These are phyloP conservation scores for Debaryomyces coudertii DNA, from an alignment of 1,139 yeast genomes.

Conservation along the genomic window DNA sequence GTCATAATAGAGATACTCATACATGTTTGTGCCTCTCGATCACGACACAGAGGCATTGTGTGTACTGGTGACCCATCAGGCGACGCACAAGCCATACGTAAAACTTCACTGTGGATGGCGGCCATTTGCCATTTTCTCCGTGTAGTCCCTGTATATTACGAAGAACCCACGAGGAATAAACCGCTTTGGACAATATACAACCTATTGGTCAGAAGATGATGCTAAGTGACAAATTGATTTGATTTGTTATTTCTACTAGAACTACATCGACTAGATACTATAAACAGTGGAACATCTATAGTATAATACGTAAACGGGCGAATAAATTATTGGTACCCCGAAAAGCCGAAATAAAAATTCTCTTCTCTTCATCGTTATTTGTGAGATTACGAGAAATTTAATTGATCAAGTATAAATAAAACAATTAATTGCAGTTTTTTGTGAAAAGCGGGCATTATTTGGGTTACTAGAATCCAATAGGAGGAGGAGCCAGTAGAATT, in stretches of 20 bases:
- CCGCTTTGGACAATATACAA: neutral
- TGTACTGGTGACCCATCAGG: neutral
- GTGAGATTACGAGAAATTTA: constrained; percentile 3
- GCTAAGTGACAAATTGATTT: neutral
- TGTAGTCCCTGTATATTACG: constrained; percentile 3
- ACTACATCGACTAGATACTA: neutral
- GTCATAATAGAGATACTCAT: neutral
- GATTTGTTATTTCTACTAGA: neutral
- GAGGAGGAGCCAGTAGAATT: neutral
- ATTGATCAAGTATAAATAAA: neutral
- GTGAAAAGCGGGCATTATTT: neutral
- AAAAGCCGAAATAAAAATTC: constrained; percentile 2
- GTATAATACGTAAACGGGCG: neutral
- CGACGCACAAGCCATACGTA: neutral
- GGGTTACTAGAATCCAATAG: neutral
- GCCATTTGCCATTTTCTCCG: neutral
- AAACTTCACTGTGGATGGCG: neutral
- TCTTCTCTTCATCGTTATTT: constrained; percentile 2
- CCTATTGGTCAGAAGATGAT: constrained; percentile 1
- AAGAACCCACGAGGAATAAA: constrained; percentile 2
- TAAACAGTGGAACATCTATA: neutral
- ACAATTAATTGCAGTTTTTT: neutral
- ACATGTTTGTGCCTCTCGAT: neutral
- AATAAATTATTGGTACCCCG: neutral
- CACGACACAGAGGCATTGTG: too few species aligned